A percentile compares a stretch with the other conserved stretches of the same genome.
Conservation (phyloP, 1,284 basidiomycete genomes). For the Inonotus hispidus region DNA sequence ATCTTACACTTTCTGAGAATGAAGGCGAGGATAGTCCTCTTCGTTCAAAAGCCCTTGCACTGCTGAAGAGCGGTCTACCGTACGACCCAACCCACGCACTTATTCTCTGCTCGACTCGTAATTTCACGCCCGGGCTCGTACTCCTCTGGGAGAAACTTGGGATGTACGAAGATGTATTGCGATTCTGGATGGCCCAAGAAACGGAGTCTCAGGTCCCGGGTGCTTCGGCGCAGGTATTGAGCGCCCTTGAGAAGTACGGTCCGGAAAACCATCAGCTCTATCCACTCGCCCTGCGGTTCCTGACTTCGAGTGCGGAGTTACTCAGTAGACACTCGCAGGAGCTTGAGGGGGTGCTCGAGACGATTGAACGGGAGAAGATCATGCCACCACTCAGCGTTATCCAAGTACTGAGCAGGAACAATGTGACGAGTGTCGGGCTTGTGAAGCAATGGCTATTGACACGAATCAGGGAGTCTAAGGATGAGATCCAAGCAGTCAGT, state of each 20-base stretch:
- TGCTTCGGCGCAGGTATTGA: constrained; percentile 66
- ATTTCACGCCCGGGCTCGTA: constrained; percentile 82
- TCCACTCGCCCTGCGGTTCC: constrained; percentile 83
- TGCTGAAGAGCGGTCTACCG: constrained; percentile 64
- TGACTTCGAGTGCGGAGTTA: constrained; percentile 73
- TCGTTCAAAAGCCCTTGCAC: constrained; percentile 58
- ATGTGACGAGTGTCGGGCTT: constrained; percentile 83
- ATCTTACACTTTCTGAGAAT: constrained; percentile 53
- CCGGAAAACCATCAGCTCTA: constrained; percentile 71
- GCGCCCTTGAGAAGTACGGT: constrained; percentile 73
- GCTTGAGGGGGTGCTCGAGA: constrained; percentile 63
- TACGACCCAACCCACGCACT: constrained; percentile 91
- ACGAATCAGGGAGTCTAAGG: constrained; percentile 66
- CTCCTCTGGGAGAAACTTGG: constrained; percentile 89
- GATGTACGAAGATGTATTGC: constrained; percentile 93
- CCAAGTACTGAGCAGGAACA: constrained; percentile 82
- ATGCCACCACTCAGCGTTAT: constrained; percentile 88
- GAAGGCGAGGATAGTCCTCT: constrained; percentile 21
- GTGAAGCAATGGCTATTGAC: constrained; percentile 86
- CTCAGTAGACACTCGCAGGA: constrained; percentile 69
- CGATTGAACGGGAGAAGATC: constrained; percentile 75
- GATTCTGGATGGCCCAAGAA: constrained; percentile 83
- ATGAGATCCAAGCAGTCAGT: constrained; percentile 76
- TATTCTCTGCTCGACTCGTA: constrained; percentile 82
- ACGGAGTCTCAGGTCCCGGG: constrained; percentile 32